Conservation (phyloP, 2,329 filamentous ascomycete genomes). For the Penicillium verrucosum region DNA sequence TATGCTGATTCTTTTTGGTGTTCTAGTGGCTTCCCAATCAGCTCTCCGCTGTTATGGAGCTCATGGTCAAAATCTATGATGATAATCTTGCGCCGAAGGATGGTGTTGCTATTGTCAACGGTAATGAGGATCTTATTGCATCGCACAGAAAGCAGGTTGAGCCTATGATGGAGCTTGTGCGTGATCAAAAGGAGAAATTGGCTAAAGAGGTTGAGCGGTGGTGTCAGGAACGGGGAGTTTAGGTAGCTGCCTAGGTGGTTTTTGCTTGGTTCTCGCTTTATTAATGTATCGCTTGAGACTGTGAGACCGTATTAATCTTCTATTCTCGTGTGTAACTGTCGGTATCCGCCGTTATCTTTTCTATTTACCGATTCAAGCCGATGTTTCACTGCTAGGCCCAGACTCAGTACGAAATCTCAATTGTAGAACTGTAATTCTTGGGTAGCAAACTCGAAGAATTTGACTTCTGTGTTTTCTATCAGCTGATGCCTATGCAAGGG, state of each 20-base stretch:
- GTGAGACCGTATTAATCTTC: not conserved
- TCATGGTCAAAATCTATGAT: constrained; percentile 48
- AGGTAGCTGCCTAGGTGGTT: not conserved
- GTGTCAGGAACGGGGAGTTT: constrained; percentile 46
- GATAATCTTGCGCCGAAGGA: constrained; percentile 36
- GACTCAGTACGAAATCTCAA: not conserved
- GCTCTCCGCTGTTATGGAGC: constrained; percentile 48
- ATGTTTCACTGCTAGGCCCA: not conserved
- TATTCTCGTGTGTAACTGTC: not conserved
- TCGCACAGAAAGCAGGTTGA: constrained; percentile 37
- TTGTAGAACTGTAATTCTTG: no score
- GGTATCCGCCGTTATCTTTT: not conserved
- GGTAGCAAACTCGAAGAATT: not conserved
- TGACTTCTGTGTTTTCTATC: not conserved
- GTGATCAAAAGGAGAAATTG: constrained; percentile 34
- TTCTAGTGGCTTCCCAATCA: constrained; percentile 48
- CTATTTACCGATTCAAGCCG: not conserved
- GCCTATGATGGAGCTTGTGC: constrained; percentile 38
- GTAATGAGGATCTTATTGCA: constrained; percentile 21
- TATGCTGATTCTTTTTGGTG: not conserved
- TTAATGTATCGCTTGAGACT: not conserved
- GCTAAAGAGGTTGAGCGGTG: constrained; percentile 45
- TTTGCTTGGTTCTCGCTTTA: not conserved
- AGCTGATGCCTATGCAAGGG: not conserved
- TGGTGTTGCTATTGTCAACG: constrained; percentile 11